Evolutionary conservation across 2,329 filamentous ascomycete genomes (phyloP), one percentile per base, ranked within the genome.

Genomic region (Phialemoniopsis sp.): DNA sequence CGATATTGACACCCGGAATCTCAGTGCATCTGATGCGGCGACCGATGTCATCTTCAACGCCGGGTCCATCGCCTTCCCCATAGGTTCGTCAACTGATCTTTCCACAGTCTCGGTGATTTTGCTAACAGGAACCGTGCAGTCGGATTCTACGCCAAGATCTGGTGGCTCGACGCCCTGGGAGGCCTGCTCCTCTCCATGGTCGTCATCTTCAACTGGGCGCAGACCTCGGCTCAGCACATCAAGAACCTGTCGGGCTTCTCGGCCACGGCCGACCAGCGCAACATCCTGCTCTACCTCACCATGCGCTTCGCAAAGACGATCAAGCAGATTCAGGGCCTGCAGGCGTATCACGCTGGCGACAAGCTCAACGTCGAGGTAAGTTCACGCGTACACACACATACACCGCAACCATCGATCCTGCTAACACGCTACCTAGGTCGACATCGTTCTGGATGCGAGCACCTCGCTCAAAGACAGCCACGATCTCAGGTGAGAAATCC

Each of bases 261-360:
- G 1, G 87, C 87, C 5, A 80, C 82, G 2, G 82, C 87, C 0
- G 87, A 91, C 51, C 84, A 93, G 66, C 77, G 89, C 21, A 95
- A 93, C 56, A 78, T 95, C 34, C 63, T 95, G 16, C 72, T 95
- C 1, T 96, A 96, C 63, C 76, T 95, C 50, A 93, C 89, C 2
- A 95, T 95, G 86, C 85, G 90, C 15, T 95, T 95, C 57, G 89
- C 89, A 34, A 88, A 86, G 49, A 85, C 86, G 12, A 94, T 96
- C 55, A 81, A 80, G 54, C 83, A 88, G 57, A 93, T 94, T 44
- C 88, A 93, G 57, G 88, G 88, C 26, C 66, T 93, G 40, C 83
- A 89, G 49, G 88, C 88, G 3, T 94, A 93, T 57, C 88, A 94
- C 54, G 82, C 83, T 0, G 88, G 88, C 18, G 88, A 93, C 59